Conservation (phyloP, 257 asterid genomes). For the Capsicum baccatum region DNA sequence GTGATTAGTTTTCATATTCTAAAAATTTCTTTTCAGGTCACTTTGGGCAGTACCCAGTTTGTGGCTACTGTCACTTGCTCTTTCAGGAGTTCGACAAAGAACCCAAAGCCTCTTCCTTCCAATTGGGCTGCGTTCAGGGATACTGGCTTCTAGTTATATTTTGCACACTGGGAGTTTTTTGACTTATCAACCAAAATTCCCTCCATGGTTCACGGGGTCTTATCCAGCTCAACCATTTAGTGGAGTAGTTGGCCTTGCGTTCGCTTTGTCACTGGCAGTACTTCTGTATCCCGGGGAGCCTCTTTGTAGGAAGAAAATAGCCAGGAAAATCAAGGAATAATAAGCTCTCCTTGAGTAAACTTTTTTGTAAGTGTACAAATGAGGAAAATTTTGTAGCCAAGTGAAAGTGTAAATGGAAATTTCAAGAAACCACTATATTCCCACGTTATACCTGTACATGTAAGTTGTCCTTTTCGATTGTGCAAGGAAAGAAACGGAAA, state of each 20-base stretch:
- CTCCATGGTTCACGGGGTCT: slow-evolving; percentile 70
- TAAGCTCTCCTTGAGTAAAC: background rate
- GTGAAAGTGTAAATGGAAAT: background rate
- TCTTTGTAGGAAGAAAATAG: slow-evolving; percentile 34
- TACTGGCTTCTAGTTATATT: slow-evolving; percentile 62
- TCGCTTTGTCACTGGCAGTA: slow-evolving; percentile 58
- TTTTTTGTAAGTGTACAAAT: slow-evolving; percentile 9
- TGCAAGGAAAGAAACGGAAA: background rate
- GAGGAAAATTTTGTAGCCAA: slow-evolving; percentile 23
- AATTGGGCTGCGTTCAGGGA: slow-evolving; percentile 88
- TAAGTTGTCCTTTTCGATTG: background rate
- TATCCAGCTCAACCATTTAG: slow-evolving; percentile 82
- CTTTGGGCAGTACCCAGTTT: slow-evolving; percentile 81
- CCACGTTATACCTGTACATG: slow-evolving; percentile 12
- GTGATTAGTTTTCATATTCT: background rate
- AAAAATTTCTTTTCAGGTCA: slow-evolving; percentile 56
- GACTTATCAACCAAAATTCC: slow-evolving; percentile 53
- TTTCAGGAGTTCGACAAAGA: slow-evolving; percentile 81
- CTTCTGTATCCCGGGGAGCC: slow-evolving; percentile 62
- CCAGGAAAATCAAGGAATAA: slow-evolving; percentile 42
- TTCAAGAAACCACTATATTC: background rate
- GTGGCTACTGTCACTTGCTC: slow-evolving; percentile 76
- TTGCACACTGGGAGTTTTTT: slow-evolving; percentile 66
- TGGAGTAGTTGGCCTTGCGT: slow-evolving; percentile 77
- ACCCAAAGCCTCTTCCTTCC: slow-evolving; percentile 74